Evolutionary conservation across 2,329 filamentous ascomycete genomes (phyloP), one percentile per base, ranked within the genome.

Genomic region (Corniculantispora saksenae): DNA sequence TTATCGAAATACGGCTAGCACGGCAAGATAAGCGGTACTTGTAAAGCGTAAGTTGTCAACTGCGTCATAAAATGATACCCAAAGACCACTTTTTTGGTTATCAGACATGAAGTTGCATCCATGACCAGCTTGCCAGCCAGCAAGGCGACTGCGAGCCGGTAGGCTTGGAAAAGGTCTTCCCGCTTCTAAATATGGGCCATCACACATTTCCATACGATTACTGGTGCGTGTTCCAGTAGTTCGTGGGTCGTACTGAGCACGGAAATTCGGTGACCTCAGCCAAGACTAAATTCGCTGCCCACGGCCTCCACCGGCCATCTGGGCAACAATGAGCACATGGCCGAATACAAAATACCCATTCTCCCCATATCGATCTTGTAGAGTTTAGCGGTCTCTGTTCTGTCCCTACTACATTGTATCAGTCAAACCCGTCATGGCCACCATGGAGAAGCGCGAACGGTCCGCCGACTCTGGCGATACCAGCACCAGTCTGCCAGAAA

Each of bases 231-330:
- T 7, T 47, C 50, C 17, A 19, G 45, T 19, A 19, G 32, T 2
- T 61, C 51, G n/a, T 48, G 61, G 61, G 61, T 27, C 61, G 4
- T 21, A 2, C 19, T 38, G 25, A 50, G 51, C 53, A 59, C n/a
- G 60, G 54, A 54, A 8, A n/a, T 15, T 43, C 40, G 19, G 62
- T 64, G 62, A 64, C 62, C 62, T 64, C 45, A 59, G 62, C 62
- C 62, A 64, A 64, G 62, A 47, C 54, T 23, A 8, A 48, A 29
- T 23, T 17, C 4, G 43, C n/a, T n/a, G n/a, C n/a, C 45, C 45
- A 17, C 32, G 7, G 10, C 45, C 43, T 64, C 61, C 61, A 64
- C 61, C 40, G 47, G 45, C 53, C 3, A 35, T n/a, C 61, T 27
- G 17, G 53, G 53, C 40, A 15, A 48, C 25, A 25, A 50, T 23